Conservation (phyloP, 2,329 filamentous ascomycete species). For the Curvularia verruculosa region DNA sequence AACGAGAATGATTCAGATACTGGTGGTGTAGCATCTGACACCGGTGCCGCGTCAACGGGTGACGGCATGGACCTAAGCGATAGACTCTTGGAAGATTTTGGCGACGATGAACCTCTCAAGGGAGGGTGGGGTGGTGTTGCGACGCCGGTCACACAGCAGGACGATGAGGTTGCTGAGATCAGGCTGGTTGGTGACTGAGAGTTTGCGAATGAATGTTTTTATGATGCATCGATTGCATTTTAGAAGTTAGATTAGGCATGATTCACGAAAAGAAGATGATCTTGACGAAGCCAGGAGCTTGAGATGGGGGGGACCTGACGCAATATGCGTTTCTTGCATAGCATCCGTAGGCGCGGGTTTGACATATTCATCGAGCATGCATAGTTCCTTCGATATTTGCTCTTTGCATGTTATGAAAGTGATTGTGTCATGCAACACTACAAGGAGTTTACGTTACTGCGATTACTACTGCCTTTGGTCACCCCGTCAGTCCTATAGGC, state of each 20-base stretch:
- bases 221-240: not conserved
- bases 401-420: not conserved
- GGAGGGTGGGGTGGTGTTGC: conserved; percentile 6
- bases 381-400: not conserved
- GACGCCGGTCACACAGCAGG: conserved; percentile 11
- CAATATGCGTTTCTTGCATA: conserved; percentile 2
- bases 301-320: not conserved
- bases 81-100: conserved; percentile 14
- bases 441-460: not conserved
- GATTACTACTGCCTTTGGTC: no score
- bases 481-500: no score
- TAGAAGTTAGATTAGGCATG: conserved; percentile 1
- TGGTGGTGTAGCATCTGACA: conserved; percentile 10
- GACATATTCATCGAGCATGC: conserved; percentile 6
- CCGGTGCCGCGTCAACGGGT: conserved; percentile 9
- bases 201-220: not conserved
- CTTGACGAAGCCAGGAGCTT: not conserved
- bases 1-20: conserved; percentile 23
- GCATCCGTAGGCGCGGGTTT: conserved; percentile 5
- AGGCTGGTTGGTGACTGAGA: conserved; percentile 9
- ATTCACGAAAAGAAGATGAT: not conserved
- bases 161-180: conserved; percentile 15
- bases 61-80: conserved; percentile 7
- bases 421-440: not conserved
- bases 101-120: conserved; percentile 8